Base-by-base conservation (phyloP, 345 rosid genomes). In the Boechera stricta region DNA sequence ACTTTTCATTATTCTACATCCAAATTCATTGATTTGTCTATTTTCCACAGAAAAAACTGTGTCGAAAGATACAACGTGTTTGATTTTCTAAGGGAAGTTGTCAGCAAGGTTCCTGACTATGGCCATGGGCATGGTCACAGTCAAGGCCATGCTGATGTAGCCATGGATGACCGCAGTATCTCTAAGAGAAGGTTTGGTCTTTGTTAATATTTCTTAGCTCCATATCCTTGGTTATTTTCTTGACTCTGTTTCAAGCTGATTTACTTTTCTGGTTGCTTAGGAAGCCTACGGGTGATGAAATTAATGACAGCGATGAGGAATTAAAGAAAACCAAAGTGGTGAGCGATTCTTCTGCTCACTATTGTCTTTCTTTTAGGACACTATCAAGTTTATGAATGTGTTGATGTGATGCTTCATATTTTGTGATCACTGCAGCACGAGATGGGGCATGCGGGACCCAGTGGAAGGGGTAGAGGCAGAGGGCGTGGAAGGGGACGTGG, bases 401-500 rank as follows among this genome's bases (percentile, higher is more conserved):
- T 53, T 44, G 47, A 68, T 68, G 18, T 41, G 38, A 21, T 32
- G 71, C 3, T 44, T 51, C 4, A 4, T 24, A 36, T 35, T 72
- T 31, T 66, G 65, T 54, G 26, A 31, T 80, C 10, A 64, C 32
- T 86, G 73, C 91, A 95, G 97, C 88, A 78, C 18, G 98, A 94
- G 74, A 79, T 58, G 73, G 83, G 87, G 57, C 91, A 87, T 79
- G 79, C 85, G 1, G 86, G 97, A 62, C 64, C 88, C 39, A 89
- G 94, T 48, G 93, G 93, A 79, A 84, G 93, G 73, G 97, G 97
- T 44, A 87, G 97, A 78, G 98, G 98, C 57, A 86, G 97, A 38
- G 97, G 98, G 47, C 87, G 98, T 57, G 98, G 98, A 73, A 85
- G 98, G 64, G 98, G 98, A 55, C 97, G 97, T 10, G 97, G 98